Evolutionary conservation across 2,329 filamentous ascomycete species (phyloP).

Genomic region (Trichothecium roseum): DNA sequence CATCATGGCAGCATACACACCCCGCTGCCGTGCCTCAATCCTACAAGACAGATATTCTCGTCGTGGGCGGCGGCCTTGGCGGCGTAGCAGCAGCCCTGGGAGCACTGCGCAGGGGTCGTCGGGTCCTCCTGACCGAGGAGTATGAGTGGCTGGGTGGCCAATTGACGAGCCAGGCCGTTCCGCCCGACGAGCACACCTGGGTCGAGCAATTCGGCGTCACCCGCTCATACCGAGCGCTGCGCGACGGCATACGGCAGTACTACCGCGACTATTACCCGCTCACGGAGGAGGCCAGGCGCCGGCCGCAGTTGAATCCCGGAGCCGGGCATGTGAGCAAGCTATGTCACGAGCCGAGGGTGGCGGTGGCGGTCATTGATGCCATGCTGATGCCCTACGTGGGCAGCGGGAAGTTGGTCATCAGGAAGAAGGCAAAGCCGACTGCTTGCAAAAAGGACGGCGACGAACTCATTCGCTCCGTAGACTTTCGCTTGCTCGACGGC

Average conservation of each 20-base stretch:
- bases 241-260: conserved; percentile 14
- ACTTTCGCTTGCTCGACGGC: conserved; percentile 5
- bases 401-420: conserved; percentile 11
- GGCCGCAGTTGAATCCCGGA: conserved; percentile 14
- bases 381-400: conserved; percentile 16
- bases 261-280: conserved; percentile 15
- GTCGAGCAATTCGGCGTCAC: conserved; percentile 18
- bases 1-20: conserved; percentile 4
- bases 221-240: conserved; percentile 12
- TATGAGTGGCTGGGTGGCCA: conserved; percentile 18
- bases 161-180: conserved; percentile 16
- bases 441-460: conserved; percentile 10
- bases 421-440: conserved; percentile 10
- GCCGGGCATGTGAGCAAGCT: conserved; percentile 17
- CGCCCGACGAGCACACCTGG: conserved; percentile 17
- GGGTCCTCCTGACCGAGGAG: conserved; percentile 15
- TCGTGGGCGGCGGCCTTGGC: conserved; percentile 14
- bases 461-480: conserved; percentile 2
- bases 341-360: conserved; percentile 16
- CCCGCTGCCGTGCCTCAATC: neutral
- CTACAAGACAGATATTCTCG: conserved; percentile 13
- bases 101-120: conserved; percentile 12
- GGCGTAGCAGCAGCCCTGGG: conserved; percentile 16
- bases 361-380: conserved; percentile 14
- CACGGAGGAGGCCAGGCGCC: conserved; percentile 12